Evolutionary conservation across 257 asterid genomes (phyloP), one percentile per base, ranked within the genome.

Genomic region (Scutellaria barbata): DNA sequence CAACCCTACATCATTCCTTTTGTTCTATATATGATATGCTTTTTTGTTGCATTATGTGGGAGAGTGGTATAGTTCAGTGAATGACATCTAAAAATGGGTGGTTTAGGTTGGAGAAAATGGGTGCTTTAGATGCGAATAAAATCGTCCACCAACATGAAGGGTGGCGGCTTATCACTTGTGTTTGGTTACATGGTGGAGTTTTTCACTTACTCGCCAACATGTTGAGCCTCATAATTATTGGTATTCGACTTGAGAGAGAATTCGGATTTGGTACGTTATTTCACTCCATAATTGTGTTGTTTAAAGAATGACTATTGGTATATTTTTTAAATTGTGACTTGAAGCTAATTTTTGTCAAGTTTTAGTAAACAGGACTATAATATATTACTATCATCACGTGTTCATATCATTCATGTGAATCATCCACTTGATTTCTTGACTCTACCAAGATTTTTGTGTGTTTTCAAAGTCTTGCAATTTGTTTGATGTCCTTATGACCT

Each of bases 151-250:
- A 74, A 55, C 93, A 90, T 59, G 79, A 92, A 80, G 97, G 90
- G 5, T 92, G 97, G 96, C 94, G 98, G 76, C 96, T 92, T 67
- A 62, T 92, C 74, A 81, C 96, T 33, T 89, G 98, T 72, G 84
- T 90, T 84, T 92, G 98, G 98, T 77, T 92, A 56, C 96, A 92
- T 59, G 98, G 86, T 8, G 98, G 98, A 35, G 87, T 92, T 76
- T 77, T 92, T 72, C 98, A 92, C 86, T 79, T 92, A 79, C 90
- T 92, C 54, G 96, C 96, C 79, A 92, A 92, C 85, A 92, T 92
- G 98, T 74, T 90, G 86, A 86, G 96, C 74, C 87, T 92, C 41
- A 47, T 92, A 53, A 81, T 89, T 5, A 88, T 89, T 55, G 98
- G 98, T 83, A 87, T 92, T 62, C 92, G 91, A 57, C 95, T 92